These are phyloP conservation scores for Hypoxylon trugodes DNA, from an alignment of 495 filamentous ascomycete genomes.

Conservation along the genomic window DNA sequence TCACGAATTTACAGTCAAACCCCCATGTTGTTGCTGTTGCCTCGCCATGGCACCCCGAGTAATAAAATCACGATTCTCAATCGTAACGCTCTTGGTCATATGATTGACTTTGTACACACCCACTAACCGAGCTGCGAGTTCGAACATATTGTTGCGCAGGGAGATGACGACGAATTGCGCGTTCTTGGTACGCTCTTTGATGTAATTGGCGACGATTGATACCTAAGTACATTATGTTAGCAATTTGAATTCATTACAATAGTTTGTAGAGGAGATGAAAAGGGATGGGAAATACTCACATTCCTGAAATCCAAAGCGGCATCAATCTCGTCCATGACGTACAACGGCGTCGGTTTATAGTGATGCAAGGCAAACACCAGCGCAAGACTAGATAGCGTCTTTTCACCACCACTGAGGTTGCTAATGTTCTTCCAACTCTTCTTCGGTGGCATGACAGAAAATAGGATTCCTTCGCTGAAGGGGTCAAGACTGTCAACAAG, in stretches of 20 bases:
- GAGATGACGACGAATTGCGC: slow-evolving; percentile 99
- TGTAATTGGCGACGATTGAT: slow-evolving; percentile 97
- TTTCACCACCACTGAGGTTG: slow-evolving; percentile 94
- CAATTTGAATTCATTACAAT: neutral
- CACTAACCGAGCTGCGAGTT: slow-evolving; percentile 89
- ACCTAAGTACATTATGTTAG: slow-evolving; percentile 64
- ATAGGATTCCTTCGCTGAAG: slow-evolving; percentile 95
- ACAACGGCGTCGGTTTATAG: slow-evolving; percentile 96
- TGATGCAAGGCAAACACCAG: slow-evolving; percentile 97
- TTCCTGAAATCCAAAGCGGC: slow-evolving; percentile 97
- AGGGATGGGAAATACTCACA: slow-evolving; percentile 63
- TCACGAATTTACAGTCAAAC: slow-evolving; percentile 26
- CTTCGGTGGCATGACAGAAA: slow-evolving; percentile 98
- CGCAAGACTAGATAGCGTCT: slow-evolving; percentile 92
- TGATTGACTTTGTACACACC: slow-evolving; percentile 99
- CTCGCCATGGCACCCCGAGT: slow-evolving; percentile 28
- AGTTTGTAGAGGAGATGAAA: neutral
- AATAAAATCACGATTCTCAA: slow-evolving; percentile 89
- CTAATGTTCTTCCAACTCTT: slow-evolving; percentile 99
- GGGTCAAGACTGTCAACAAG: slow-evolving; percentile 95
- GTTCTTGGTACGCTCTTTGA: slow-evolving; percentile 98
- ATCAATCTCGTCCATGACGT: slow-evolving; percentile 99
- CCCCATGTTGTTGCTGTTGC: slow-evolving; percentile 17
- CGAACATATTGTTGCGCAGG: slow-evolving; percentile 99
- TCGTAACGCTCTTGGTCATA: slow-evolving; percentile 98